Evolutionary conservation across 495 filamentous ascomycete genomes (phyloP).

Genomic region (Tuber umbilicatum): DNA sequence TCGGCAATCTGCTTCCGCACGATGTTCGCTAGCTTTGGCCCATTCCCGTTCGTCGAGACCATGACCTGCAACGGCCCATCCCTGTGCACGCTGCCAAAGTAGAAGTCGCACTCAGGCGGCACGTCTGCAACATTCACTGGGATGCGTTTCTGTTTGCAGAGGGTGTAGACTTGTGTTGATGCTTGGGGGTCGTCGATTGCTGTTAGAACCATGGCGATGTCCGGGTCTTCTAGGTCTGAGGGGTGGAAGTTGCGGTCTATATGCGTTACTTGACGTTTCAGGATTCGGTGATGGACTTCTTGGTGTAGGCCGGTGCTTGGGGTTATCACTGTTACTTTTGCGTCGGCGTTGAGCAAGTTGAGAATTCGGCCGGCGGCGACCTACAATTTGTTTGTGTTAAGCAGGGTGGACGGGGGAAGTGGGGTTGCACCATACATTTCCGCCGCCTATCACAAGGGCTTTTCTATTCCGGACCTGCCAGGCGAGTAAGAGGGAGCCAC

Average conservation of each 20-base stretch:
- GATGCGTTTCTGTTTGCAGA: conserved; percentile 77
- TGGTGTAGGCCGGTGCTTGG: conserved; percentile 73
- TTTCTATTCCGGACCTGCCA: conserved; percentile 84
- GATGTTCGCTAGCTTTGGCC: conserved; percentile 81
- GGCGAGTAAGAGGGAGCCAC: conserved; percentile 85
- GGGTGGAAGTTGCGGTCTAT: conserved; percentile 76
- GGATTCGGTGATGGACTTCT: conserved; percentile 77
- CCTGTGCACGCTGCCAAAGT: conserved; percentile 90
- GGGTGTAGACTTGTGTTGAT: conserved; percentile 78
- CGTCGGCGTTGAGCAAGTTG: conserved; percentile 88
- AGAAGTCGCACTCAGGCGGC: conserved; percentile 94
- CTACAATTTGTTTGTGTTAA: conserved; percentile 47
- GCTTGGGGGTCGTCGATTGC: conserved; percentile 88
- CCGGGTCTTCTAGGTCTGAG: conserved; percentile 60
- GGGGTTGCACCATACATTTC: conserved; percentile 57
- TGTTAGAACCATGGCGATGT: conserved; percentile 76
- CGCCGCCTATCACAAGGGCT: conserved; percentile 84
- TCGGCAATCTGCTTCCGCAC: conserved; percentile 76
- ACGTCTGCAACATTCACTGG: conserved; percentile 96
- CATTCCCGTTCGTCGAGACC: conserved; percentile 97
- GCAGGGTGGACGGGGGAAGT: conserved; percentile 8
- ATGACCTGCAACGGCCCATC: conserved; percentile 96
- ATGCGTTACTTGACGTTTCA: conserved; percentile 64
- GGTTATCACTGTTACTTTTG: conserved; percentile 74
- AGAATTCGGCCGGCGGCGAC: conserved; percentile 93